A percentile compares a stretch with the other conserved stretches of the same genome.
phyloP scores from a whole-genome alignment of 352 stramenopile genomes.

The Phytophthora nicotianae region DNA sequence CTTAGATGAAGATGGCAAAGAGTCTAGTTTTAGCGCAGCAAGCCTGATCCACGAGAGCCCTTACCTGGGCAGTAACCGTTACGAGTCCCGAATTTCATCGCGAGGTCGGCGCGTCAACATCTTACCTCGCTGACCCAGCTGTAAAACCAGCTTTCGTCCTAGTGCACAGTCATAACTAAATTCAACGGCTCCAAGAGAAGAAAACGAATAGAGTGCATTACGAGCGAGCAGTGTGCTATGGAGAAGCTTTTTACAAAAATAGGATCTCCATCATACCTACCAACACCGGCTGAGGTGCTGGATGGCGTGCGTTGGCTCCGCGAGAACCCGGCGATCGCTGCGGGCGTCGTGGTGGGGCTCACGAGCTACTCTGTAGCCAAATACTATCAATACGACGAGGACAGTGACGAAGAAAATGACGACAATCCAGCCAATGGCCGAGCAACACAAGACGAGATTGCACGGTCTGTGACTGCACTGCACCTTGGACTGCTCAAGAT shows the following conservation, averaged over 20 bases:
- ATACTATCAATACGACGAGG: conserved; percentile 55
- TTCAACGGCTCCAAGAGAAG: conserved; percentile 27
- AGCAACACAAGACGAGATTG: conserved; percentile 51
- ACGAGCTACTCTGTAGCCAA: conserved; percentile 73
- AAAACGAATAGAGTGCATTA: conserved; percentile 4
- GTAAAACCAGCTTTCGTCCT: background rate
- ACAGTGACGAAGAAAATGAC: conserved; percentile 21
- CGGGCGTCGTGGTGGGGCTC: conserved; percentile 65
- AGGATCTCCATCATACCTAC: conserved; percentile 63
- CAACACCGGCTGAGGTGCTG: conserved; percentile 64
- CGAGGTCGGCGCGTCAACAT: conserved; percentile 44
- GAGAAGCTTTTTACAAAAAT: conserved; percentile 51
- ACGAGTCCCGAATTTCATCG: conserved; percentile 27
- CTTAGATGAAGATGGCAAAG: background rate
- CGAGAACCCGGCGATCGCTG: conserved; percentile 68
- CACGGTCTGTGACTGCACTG: conserved; percentile 52
- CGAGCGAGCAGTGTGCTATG: conserved; percentile 13
- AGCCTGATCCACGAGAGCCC: background rate
- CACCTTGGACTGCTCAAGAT: conserved; percentile 51
- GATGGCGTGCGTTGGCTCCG: conserved; percentile 68
- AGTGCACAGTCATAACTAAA: conserved; percentile 31
- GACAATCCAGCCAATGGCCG: background rate
- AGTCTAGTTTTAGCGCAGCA: background rate
- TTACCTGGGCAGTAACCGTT: conserved; percentile 27
- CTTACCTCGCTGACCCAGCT: conserved; percentile 29